These are phyloP conservation scores for Salvia miltiorrhiza DNA, from an alignment of 257 asterid species.

Conservation along the genomic window DNA sequence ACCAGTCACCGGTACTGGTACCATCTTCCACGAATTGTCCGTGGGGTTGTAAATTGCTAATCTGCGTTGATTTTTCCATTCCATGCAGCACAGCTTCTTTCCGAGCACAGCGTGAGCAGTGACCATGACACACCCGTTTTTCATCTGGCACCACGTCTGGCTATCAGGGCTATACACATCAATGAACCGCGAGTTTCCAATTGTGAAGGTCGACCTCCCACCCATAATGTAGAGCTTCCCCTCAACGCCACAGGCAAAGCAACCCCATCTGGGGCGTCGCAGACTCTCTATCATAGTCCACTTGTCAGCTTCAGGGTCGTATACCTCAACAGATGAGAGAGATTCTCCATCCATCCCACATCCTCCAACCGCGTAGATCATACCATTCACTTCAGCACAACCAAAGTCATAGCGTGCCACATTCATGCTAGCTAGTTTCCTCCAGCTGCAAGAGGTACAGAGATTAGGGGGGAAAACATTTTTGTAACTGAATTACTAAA, in stretches of 20 bases:
- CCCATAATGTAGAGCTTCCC: constrained; percentile 86
- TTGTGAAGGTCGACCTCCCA: constrained; percentile 80
- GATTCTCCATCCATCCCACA: constrained; percentile 57
- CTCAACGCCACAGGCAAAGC: constrained; percentile 60
- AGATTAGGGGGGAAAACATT: too few relatives aligned
- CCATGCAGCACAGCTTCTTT: constrained; percentile 67
- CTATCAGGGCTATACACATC: constrained; percentile 59
- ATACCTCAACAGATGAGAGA: constrained; percentile 72
- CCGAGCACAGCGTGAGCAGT: constrained; percentile 74
- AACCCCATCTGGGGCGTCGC: constrained; percentile 76
- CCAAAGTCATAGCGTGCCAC: constrained; percentile 81
- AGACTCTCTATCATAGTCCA: constrained; percentile 66
- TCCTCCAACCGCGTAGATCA: constrained; percentile 76
- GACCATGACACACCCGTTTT: constrained; percentile 90
- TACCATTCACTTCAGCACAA: constrained; percentile 73
- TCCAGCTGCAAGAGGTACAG: constrained; percentile 53
- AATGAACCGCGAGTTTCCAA: constrained; percentile 65
- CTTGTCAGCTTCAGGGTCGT: constrained; percentile 49
- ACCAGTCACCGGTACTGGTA: constrained; percentile 59
- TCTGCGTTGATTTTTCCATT: constrained; percentile 82
- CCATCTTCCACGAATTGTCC: constrained; percentile 66
- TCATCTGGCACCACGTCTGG: constrained; percentile 60
- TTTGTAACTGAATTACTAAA: background rate
- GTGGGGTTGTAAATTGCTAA: constrained; percentile 48
- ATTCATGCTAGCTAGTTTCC: constrained; percentile 67